A percentile compares a stretch with the other conserved stretches of the same genome.
Evolutionary conservation across 228 moss, liverwort and hornwort species (phyloP).

Genomic region (Sphagnum fallax): DNA sequence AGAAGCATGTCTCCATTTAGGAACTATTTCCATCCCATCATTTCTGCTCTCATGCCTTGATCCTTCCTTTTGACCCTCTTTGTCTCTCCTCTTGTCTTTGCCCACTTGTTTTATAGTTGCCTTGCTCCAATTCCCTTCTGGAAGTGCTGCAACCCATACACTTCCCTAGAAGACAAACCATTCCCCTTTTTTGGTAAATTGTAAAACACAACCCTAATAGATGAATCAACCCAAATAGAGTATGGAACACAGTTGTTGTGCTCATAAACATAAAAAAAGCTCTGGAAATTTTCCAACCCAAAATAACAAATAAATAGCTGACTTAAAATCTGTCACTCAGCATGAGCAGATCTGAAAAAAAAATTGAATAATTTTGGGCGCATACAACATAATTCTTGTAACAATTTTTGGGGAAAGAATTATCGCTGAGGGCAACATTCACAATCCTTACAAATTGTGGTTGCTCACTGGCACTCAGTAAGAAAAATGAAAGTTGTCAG

Average conservation of each 20-base stretch:
- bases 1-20: constrained; percentile 61
- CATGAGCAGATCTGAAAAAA: too few relatives aligned
- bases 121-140: constrained; percentile 70
- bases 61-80: constrained; percentile 52
- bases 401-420: too few relatives aligned
- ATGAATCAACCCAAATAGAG: constrained; percentile 4
- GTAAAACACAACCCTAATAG: too few relatives aligned
- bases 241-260: not conserved
- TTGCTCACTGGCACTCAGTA: too few relatives aligned
- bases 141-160: constrained; percentile 76
- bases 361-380: too few relatives aligned
- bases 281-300: not conserved
- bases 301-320: not conserved
- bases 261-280: not conserved
- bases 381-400: too few relatives aligned
- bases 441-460: too few relatives aligned
- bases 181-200: too few relatives aligned
- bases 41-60: constrained; percentile 33
- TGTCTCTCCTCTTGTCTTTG: constrained; percentile 67
- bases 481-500: too few relatives aligned
- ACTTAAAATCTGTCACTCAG: not conserved
- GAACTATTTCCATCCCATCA: constrained; percentile 55
- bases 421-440: too few relatives aligned
- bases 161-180: constrained; percentile 42
- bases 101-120: constrained; percentile 55